Conservation (phyloP, 2,329 filamentous ascomycete genomes). For the Paraphoma sp. region DNA sequence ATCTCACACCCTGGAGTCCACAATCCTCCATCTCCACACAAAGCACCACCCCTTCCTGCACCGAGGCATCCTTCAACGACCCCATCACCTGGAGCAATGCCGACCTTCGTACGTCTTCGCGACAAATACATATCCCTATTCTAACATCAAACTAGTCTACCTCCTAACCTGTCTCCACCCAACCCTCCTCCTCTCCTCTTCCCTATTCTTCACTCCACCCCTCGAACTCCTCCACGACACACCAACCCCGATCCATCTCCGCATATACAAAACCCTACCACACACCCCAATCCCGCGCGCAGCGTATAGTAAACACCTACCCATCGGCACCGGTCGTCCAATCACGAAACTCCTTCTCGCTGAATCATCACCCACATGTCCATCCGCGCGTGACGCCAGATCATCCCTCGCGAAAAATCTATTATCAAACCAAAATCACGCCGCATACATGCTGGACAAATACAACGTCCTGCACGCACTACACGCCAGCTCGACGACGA, state of each 20-base stretch:
- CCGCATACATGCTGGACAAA: constrained; percentile 7
- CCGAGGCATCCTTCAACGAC: not conserved
- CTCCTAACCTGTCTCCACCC: constrained; percentile 23
- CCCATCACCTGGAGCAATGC: constrained; percentile 22
- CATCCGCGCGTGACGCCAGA: constrained; percentile 3
- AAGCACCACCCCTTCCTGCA: constrained; percentile 2
- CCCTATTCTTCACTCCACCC: constrained; percentile 19
- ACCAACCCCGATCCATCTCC: constrained; percentile 13
- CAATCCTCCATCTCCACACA: not conserved
- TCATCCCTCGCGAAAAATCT: constrained; percentile 16
- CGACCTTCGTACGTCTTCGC: constrained; percentile 17
- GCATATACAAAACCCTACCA: constrained; percentile 10
- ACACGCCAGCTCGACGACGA: not conserved
- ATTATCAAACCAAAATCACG: not conserved
- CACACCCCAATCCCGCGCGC: not conserved
- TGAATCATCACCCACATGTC: constrained; percentile 13
- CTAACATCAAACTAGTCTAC: constrained; percentile 19
- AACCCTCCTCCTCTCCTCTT: constrained; percentile 5
- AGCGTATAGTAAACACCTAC: constrained; percentile 11
- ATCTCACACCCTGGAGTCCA: constrained; percentile 1
- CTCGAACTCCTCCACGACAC: constrained; percentile 12
- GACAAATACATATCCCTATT: not conserved
- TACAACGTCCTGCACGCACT: constrained; percentile 19
- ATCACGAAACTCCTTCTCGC: constrained; percentile 6
- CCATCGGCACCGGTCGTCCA: constrained; percentile 27